Conservation (phyloP, 306 rosid species). For the Begonia fuchsioides region DNA sequence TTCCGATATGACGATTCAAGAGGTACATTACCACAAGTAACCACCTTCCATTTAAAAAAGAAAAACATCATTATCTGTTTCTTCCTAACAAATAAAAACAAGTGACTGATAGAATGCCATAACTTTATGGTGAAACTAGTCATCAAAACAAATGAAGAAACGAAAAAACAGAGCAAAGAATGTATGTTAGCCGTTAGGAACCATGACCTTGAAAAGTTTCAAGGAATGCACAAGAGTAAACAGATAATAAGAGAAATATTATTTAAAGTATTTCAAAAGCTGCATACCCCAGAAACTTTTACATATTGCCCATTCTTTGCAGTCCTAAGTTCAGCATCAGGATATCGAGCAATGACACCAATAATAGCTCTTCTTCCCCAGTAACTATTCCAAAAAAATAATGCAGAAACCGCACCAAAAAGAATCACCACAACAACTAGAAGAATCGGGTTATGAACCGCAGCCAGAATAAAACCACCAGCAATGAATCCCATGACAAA, state of each 20-base stretch:
- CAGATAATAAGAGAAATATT: neutral
- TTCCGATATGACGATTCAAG: constrained; percentile 73
- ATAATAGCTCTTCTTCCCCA: constrained; percentile 68
- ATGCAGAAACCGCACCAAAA: constrained; percentile 47
- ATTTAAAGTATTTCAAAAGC: constrained; percentile 7
- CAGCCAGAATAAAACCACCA: constrained; percentile 88
- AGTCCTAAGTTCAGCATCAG: constrained; percentile 84
- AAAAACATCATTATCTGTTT: neutral
- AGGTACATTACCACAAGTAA: constrained; percentile 87
- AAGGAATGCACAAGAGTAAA: too few relatives aligned
- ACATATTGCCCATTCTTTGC: constrained; percentile 87
- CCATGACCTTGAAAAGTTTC: too few relatives aligned
- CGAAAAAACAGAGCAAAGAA: too few relatives aligned
- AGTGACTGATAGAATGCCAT: neutral
- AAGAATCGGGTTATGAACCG: constrained; percentile 78
- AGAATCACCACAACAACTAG: constrained; percentile 65
- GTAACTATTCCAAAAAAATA: constrained; percentile 75
- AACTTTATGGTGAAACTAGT: neutral
- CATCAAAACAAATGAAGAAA: too few relatives aligned
- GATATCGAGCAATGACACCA: constrained; percentile 59
- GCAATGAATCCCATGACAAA: constrained; percentile 89
- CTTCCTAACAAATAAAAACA: neutral
- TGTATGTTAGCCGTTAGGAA: too few relatives aligned
- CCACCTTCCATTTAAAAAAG: constrained; percentile 38
- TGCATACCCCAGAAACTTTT: constrained; percentile 90